Conservation (phyloP, 176 grass and related monocot species). For the Cenchrus fungigraminus region DNA sequence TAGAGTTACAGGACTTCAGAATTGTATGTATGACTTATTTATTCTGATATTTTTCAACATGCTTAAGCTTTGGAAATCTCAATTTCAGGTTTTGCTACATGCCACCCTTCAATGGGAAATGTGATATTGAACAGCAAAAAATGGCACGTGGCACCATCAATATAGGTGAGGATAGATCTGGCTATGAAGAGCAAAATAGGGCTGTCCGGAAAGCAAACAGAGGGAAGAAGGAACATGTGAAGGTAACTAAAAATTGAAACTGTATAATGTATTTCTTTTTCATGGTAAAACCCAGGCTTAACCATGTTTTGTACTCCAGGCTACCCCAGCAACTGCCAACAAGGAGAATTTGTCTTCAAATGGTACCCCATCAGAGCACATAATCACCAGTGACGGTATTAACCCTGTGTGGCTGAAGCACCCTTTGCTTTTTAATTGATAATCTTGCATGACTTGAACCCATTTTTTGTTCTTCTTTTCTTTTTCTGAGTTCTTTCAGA, state of each 20-base stretch:
- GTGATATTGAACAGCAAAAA: conserved; percentile 66
- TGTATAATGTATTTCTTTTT: not conserved
- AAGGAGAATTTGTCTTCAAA: conserved; percentile 22
- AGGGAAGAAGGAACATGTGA: conserved; percentile 13
- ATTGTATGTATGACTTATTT: conserved; percentile 31
- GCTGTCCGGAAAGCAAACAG: conserved; percentile 26
- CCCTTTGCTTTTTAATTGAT: not conserved
- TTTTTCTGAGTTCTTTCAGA: conserved; percentile 18
- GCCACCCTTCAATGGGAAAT: conserved; percentile 77
- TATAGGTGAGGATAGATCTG: conserved; percentile 60
- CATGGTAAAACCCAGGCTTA: not conserved
- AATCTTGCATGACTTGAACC: conserved; percentile 11
- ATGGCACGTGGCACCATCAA: conserved; percentile 44
- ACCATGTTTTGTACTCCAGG: conserved; percentile 3
- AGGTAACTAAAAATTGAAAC: conserved; percentile 34
- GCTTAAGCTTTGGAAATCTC: conserved; percentile 23
- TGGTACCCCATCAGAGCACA: not conserved
- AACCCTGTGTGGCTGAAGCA: not conserved
- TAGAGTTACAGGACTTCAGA: not conserved
- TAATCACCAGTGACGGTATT: conserved; percentile 27
- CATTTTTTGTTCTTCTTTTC: too few relatives aligned
- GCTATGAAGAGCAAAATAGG: conserved; percentile 37
- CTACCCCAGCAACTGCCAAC: not conserved
- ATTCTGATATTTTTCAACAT: not conserved
- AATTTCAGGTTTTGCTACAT: conserved; percentile 81